Percentiles rank a stretch among this genome's conserved stretches.
These are phyloP conservation scores for Aspergillus transmontanensis DNA, from an alignment of 2,329 filamentous ascomycete species.

Conservation along the genomic window DNA sequence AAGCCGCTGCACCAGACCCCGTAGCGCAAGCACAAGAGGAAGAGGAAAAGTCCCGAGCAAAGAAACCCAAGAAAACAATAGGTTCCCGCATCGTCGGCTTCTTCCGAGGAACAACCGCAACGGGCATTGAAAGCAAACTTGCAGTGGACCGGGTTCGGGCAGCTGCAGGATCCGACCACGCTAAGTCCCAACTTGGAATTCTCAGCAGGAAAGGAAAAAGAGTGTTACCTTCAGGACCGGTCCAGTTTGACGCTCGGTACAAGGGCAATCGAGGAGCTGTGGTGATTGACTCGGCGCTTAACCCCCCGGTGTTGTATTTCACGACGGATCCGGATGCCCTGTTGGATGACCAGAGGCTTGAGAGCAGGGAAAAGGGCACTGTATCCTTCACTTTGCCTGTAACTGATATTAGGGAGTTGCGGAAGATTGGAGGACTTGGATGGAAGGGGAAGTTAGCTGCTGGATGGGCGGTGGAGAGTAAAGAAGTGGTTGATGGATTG, in stretches of 20 bases:
- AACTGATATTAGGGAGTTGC: slow-evolving; percentile 71
- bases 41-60: slow-evolving; percentile 43
- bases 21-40: slow-evolving; percentile 60
- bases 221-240: slow-evolving; percentile 61
- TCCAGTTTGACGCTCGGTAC: slow-evolving; percentile 74
- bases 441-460: slow-evolving; percentile 86
- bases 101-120: slow-evolving; percentile 70
- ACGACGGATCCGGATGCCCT: slow-evolving; percentile 44
- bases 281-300: slow-evolving; percentile 57
- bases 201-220: slow-evolving; percentile 53
- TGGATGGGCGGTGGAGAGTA: slow-evolving; percentile 70
- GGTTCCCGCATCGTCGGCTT: slow-evolving; percentile 63
- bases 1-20: slow-evolving; percentile 61
- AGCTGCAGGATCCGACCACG: slow-evolving; percentile 60
- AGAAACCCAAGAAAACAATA: slow-evolving; percentile 40
- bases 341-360: slow-evolving; percentile 51
- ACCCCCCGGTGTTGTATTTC: slow-evolving; percentile 59
- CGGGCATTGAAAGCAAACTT: slow-evolving; percentile 70
- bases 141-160: slow-evolving; percentile 74
- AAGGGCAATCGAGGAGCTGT: slow-evolving; percentile 72
- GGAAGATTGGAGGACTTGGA: slow-evolving; percentile 77
- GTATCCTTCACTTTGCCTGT: slow-evolving; percentile 72
- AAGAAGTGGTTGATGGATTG: slow-evolving; percentile 75
- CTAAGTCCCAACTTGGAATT: slow-evolving; percentile 72
- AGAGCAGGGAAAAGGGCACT: slow-evolving; percentile 53